A percentile compares a stretch with the other conserved stretches of the same genome.
Evolutionary conservation across 129 eudicot species (phyloP).

Genomic region (Artemisia tridentata): DNA sequence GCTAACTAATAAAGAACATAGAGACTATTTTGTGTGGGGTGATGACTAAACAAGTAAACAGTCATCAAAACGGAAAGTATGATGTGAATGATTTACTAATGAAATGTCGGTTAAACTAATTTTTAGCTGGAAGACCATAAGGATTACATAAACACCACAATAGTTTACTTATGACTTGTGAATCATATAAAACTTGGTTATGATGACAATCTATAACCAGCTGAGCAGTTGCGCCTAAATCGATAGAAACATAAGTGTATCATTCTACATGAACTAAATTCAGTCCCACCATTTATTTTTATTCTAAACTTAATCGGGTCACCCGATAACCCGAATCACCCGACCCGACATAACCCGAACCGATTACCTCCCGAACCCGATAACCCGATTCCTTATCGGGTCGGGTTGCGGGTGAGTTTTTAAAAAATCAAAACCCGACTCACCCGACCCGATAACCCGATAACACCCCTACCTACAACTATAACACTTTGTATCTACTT

Average conservation of each 20-base stretch:
- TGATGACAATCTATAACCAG: background rate
- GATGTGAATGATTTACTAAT: background rate
- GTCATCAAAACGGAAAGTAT: background rate
- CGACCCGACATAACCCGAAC: no score
- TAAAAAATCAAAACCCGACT: no score
- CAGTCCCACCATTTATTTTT: no score
- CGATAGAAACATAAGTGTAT: background rate
- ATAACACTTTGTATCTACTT: no score
- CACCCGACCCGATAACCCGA: no score
- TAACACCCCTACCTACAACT: no score
- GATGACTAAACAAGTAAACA: background rate
- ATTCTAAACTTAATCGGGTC: no score
- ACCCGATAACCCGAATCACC: no score
- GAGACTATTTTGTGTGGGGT: background rate
- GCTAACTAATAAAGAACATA: background rate
- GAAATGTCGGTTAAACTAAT: background rate
- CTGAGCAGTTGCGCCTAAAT: no score
- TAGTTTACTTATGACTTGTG: background rate
- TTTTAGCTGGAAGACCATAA: background rate
- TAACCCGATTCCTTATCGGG: no score
- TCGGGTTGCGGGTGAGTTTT: no score
- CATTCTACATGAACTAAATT: background rate
- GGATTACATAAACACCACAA: background rate
- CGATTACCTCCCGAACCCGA: no score
- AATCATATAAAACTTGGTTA: background rate